Percentiles rank a stretch among this genome's conserved stretches.
phyloP scores from a whole-genome alignment of 306 rosid species.

The Ziziphus jujuba region DNA sequence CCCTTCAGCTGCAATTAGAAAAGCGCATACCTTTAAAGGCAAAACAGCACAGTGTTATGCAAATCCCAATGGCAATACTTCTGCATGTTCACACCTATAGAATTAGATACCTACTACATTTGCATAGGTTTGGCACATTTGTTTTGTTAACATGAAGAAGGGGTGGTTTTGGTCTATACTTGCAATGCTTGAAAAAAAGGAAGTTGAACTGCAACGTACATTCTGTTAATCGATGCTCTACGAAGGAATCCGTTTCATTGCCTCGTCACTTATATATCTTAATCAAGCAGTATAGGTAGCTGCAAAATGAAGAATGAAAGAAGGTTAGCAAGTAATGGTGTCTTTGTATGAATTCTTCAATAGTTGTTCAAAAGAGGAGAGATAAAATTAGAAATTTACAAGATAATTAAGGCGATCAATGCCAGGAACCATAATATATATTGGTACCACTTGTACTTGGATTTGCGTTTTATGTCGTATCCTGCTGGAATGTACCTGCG shows the following conservation, averaged over 20 bases:
- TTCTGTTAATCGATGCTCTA: conserved; percentile 21
- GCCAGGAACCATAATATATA: conserved; percentile 46
- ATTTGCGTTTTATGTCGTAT: conserved; percentile 42
- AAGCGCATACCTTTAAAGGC: conserved; percentile 25
- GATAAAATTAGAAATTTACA: conserved; percentile 39
- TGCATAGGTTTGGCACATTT: conserved; percentile 5
- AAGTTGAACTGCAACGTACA: conserved; percentile 13
- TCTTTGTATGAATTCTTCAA: conserved; percentile 1
- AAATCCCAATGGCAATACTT: conserved; percentile 2
- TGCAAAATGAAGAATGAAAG: conserved; percentile 24
- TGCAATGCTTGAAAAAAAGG: conserved; percentile 31
- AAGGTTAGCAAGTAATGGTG: conserved; percentile 1
- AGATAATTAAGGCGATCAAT: conserved; percentile 45
- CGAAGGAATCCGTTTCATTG: neutral
- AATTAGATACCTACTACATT: neutral
- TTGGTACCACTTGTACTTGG: conserved; percentile 66
- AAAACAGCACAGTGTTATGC: neutral
- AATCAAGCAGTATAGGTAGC: conserved; percentile 42
- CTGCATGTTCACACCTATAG: neutral
- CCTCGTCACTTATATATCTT: conserved; percentile 27
- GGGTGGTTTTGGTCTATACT: conserved; percentile 24
- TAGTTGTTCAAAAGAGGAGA: neutral
- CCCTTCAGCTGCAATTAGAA: conserved; percentile 12
- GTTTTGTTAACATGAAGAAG: neutral
- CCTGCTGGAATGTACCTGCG: conserved; percentile 62